These are phyloP conservation scores for Rhododendron ovatum DNA, from an alignment of 148 eudicot species.

Conservation along the genomic window DNA sequence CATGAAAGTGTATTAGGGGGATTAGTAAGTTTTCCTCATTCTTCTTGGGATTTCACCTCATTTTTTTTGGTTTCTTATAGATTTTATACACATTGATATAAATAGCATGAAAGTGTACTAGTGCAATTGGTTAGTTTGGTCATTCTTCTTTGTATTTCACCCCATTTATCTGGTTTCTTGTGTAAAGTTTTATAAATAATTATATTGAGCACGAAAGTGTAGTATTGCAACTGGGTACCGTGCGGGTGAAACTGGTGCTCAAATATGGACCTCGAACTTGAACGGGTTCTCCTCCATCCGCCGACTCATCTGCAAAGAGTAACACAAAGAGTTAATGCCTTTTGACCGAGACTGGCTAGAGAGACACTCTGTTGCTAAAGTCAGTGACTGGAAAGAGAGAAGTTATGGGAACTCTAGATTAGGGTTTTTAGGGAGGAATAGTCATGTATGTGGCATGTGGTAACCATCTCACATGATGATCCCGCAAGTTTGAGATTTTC, in stretches of 20 bases:
- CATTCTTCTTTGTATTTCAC: not conserved
- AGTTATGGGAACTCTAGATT: not conserved
- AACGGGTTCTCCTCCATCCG: not conserved
- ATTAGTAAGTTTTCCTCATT: not conserved
- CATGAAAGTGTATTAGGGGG: not conserved
- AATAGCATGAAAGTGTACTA: not conserved
- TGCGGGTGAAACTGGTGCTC: not conserved
- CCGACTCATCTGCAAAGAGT: not conserved
- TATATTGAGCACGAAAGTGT: not conserved
- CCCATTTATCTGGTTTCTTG: not conserved
- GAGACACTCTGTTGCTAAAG: not conserved
- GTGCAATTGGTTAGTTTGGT: slow-evolving; percentile 1
- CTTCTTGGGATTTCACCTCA: not conserved
- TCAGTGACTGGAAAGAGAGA: not conserved
- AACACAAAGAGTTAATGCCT: not conserved
- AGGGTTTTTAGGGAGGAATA: not conserved
- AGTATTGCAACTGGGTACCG: not conserved
- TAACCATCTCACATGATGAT: not conserved
- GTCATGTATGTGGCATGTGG: not conserved
- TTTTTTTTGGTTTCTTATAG: not conserved
- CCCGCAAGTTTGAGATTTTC: not conserved
- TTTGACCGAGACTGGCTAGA: not conserved
- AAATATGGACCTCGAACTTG: slow-evolving; percentile 14
- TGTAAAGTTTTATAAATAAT: not conserved
- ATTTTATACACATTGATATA: not conserved